Evolutionary conservation across 108 stramenopile species (phyloP).

Genomic region (Nitzschia inconspicua): DNA sequence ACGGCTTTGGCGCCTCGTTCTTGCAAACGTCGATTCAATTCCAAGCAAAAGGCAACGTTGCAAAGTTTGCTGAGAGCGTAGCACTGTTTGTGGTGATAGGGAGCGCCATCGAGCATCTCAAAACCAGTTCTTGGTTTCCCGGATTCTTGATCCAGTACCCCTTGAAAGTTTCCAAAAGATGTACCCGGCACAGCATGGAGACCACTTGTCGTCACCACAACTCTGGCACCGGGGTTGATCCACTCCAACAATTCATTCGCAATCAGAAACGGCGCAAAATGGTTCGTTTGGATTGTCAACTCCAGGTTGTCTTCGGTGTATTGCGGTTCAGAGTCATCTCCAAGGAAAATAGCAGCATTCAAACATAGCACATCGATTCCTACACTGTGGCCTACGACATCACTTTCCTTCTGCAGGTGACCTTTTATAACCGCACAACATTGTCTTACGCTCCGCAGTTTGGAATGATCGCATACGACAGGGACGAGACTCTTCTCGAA

Average conservation of each 20-base stretch:
- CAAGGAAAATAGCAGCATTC: conserved; percentile 51
- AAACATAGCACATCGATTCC: conserved; percentile 58
- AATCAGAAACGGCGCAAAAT: conserved; percentile 60
- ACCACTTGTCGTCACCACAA: conserved; percentile 40
- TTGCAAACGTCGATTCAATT: conserved; percentile 16
- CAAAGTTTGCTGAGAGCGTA: conserved; percentile 38
- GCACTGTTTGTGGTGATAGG: conserved; percentile 27
- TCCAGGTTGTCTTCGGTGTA: conserved; percentile 56
- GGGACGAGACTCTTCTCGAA: conserved; percentile 12
- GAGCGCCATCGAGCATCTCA: conserved; percentile 19
- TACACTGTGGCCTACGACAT: neutral
- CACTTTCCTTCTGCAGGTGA: conserved; percentile 7
- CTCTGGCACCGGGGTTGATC: conserved; percentile 33
- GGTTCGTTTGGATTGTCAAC: conserved; percentile 55
- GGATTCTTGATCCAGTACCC: conserved; percentile 18
- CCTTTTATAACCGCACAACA: conserved; percentile 15
- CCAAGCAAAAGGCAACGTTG: conserved; percentile 30
- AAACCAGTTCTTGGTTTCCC: conserved; percentile 11
- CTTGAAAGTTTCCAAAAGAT: conserved; percentile 18
- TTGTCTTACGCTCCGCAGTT: conserved; percentile 16
- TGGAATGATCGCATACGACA: conserved; percentile 39
- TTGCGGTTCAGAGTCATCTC: conserved; percentile 16
- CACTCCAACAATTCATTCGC: conserved; percentile 23
- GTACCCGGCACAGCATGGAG: conserved; percentile 19
- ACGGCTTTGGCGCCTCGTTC: conserved; percentile 9